Conservation (phyloP, 2,329 filamentous ascomycete species). For the Xylaria sp. region DNA sequence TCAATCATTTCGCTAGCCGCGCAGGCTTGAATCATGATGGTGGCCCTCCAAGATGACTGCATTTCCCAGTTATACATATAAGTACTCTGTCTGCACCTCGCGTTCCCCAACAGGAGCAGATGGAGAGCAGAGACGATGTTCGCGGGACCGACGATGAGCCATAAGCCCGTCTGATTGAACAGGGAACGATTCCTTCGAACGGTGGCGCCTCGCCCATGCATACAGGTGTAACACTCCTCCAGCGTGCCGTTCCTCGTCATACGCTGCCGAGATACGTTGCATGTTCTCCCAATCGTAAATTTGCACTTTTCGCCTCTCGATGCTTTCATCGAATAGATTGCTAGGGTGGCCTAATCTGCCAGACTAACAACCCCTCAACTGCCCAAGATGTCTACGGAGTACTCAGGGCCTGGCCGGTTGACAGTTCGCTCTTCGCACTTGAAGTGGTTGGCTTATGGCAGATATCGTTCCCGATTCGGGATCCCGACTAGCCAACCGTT, state of each 20-base stretch:
- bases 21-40: background rate
- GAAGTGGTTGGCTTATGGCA: constrained; percentile 8
- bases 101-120: background rate
- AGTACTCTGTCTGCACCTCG: background rate
- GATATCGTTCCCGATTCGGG: background rate
- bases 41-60: background rate
- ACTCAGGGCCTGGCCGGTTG: background rate
- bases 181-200: constrained; percentile 6
- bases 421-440: background rate
- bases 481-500: constrained; percentile 5
- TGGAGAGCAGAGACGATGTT: constrained; percentile 1
- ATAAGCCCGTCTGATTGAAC: constrained; percentile 8
- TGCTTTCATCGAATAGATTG: too few species aligned
- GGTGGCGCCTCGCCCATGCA: constrained; percentile 12
- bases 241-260: background rate
- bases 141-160: constrained; percentile 14
- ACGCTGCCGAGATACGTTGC: background rate
- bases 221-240: constrained; percentile 11
- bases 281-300: background rate
- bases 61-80: background rate
- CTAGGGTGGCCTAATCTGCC: too few species aligned
- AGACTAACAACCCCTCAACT: background rate
- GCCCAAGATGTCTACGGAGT: background rate
- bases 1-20: background rate
- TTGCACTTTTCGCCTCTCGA: background rate